Percentiles rank a stretch among this genome's conserved stretches.
phyloP scores from a whole-genome alignment of 2,329 filamentous ascomycete species.

The Fusarium sp. region DNA sequence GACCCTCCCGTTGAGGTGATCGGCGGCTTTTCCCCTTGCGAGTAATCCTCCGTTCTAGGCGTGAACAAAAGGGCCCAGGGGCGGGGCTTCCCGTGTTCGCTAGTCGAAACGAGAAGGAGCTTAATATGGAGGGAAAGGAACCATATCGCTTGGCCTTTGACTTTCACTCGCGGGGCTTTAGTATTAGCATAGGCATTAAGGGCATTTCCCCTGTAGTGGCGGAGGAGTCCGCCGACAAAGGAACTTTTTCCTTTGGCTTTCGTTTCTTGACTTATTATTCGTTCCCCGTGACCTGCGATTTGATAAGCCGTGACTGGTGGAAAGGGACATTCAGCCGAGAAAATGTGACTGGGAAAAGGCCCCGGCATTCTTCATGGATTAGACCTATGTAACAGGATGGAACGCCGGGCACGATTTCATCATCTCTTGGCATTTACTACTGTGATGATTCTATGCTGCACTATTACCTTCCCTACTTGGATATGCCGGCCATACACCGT shows the following conservation, averaged over 20 bases:
- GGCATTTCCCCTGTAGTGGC: not conserved
- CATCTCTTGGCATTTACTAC: slow-evolving; percentile 15
- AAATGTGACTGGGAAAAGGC: slow-evolving; percentile 7
- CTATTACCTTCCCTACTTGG: slow-evolving; percentile 43
- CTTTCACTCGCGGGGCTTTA: not conserved
- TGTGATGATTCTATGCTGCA: slow-evolving; percentile 13
- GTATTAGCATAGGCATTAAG: not conserved
- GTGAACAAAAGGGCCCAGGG: not conserved
- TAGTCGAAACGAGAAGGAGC: slow-evolving; percentile 7
- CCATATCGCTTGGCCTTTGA: slow-evolving; percentile 7
- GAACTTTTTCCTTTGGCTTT: not conserved
- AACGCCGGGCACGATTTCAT: not conserved
- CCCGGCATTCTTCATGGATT: slow-evolving; percentile 13
- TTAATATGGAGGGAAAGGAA: slow-evolving; percentile 4
- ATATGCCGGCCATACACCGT: slow-evolving; percentile 32
- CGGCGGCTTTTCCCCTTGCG: slow-evolving; percentile 1
- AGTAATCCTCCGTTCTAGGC: not conserved
- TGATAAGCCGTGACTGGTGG: not conserved
- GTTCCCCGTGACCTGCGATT: not conserved
- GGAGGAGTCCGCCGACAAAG: not conserved
- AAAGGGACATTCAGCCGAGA: not conserved
- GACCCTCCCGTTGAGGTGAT: not conserved
- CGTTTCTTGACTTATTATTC: not conserved
- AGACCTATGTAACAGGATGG: slow-evolving; percentile 27
- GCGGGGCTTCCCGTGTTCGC: slow-evolving; percentile 7